These are phyloP conservation scores for Aspergillus cavernicola DNA, from an alignment of 495 filamentous ascomycete genomes.

Conservation along the genomic window DNA sequence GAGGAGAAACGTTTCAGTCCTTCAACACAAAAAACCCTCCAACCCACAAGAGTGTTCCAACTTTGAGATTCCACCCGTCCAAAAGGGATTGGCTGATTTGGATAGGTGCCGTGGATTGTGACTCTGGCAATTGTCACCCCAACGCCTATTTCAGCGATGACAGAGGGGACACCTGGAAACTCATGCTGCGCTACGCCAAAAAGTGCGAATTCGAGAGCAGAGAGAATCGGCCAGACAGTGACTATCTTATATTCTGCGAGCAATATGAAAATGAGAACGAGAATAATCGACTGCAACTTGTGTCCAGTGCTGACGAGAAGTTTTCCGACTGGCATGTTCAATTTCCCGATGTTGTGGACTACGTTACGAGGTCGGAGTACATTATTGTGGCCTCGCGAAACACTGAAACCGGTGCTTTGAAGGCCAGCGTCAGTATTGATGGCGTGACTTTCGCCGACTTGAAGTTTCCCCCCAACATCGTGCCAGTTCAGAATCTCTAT, in stretches of 20 bases:
- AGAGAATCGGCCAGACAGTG: constrained; percentile 53
- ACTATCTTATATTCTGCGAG: constrained; percentile 77
- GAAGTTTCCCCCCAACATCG: constrained; percentile 79
- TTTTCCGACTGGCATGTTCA: constrained; percentile 58
- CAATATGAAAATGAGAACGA: constrained; percentile 60
- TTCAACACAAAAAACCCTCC: constrained; percentile 57
- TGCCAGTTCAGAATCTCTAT: constrained; percentile 73
- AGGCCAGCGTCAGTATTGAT: constrained; percentile 78
- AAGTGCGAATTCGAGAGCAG: constrained; percentile 80
- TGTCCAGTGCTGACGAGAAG: constrained; percentile 65
- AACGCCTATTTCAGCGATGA: constrained; percentile 69
- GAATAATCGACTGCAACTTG: constrained; percentile 58
- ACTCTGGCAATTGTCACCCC: constrained; percentile 54
- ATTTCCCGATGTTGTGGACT: constrained; percentile 70
- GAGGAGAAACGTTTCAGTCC: constrained; percentile 60
- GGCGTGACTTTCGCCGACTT: constrained; percentile 77
- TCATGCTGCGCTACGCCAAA: constrained; percentile 60
- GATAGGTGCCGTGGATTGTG: constrained; percentile 66
- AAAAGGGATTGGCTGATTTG: constrained; percentile 86
- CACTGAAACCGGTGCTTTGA: constrained; percentile 63
- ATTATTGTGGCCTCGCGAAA: constrained; percentile 79
- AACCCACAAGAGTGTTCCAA: constrained; percentile 39
- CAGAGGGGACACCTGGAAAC: constrained; percentile 72
- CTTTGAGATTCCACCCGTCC: constrained; percentile 75
- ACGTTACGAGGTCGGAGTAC: constrained; percentile 92